phyloP scores from a whole-genome alignment of 176 grass and related monocot species.

The Echinochloa phyllopogon region DNA sequence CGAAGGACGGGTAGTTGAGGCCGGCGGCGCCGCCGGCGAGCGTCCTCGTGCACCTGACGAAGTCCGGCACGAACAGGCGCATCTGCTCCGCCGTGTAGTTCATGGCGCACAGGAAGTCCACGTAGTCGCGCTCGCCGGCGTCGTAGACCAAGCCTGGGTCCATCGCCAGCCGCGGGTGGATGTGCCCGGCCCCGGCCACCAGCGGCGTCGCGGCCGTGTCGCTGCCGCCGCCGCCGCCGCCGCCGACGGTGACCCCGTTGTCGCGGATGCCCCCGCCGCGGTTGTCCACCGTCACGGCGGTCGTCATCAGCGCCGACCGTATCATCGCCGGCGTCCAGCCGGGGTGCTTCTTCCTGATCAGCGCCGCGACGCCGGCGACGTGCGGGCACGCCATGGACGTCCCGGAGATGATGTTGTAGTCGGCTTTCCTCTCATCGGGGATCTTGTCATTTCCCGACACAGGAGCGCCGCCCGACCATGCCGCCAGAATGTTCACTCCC shows the following conservation, averaged over 20 bases:
- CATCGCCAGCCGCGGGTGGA: slow-evolving; percentile 30
- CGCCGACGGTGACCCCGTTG: background rate
- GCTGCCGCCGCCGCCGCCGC: too few species aligned
- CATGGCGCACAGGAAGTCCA: slow-evolving; percentile 46
- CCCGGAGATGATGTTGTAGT: background rate
- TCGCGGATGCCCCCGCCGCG: slow-evolving; percentile 25
- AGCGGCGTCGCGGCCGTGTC: slow-evolving; percentile 16
- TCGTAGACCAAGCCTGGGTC: slow-evolving; percentile 23
- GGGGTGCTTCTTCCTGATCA: background rate
- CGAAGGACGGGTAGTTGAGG: background rate
- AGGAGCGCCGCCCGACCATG: background rate
- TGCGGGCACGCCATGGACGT: slow-evolving; percentile 66
- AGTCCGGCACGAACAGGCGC: background rate
- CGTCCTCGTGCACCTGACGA: background rate
- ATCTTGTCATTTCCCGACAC: too few species aligned
- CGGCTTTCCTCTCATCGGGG: background rate
- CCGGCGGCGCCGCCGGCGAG: slow-evolving; percentile 2
- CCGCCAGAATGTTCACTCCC: slow-evolving; percentile 18
- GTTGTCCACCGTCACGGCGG: slow-evolving; percentile 53
- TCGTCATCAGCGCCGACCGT: slow-evolving; percentile 59
- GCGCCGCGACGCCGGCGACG: slow-evolving; percentile 19
- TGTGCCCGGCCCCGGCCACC: slow-evolving; percentile 4
- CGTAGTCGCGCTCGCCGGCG: slow-evolving; percentile 42
- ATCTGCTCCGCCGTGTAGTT: slow-evolving; percentile 53
- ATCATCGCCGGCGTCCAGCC: slow-evolving; percentile 50